Evolutionary conservation across 108 stramenopile species (phyloP).

Genomic region (Aurantiochytrium sp.): DNA sequence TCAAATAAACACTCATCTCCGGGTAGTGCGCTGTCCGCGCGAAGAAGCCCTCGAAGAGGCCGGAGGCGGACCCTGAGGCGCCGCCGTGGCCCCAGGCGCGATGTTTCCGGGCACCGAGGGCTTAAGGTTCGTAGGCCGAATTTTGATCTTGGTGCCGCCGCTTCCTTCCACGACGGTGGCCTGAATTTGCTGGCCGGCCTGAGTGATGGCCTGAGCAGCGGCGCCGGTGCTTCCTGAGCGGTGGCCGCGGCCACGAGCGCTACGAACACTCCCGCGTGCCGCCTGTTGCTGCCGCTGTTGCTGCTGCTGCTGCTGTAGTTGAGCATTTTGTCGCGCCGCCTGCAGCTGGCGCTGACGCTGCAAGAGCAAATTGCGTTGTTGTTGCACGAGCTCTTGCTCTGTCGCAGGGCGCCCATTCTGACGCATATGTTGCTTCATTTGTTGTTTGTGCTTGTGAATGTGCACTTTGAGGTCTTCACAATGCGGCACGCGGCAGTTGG

Average conservation of each 20-base stretch:
- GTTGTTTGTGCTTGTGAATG: constrained; percentile 6
- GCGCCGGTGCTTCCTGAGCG: background rate
- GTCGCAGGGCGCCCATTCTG: background rate
- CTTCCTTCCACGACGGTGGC: constrained; percentile 17
- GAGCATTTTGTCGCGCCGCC: background rate
- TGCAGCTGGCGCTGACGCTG: background rate
- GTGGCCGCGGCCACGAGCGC: background rate
- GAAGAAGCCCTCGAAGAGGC: background rate
- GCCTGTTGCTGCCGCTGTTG: background rate
- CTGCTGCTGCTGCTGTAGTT: background rate
- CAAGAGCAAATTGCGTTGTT: background rate
- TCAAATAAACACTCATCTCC: background rate
- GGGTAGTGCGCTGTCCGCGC: background rate
- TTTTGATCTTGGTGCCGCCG: background rate
- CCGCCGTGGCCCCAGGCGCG: too few species aligned
- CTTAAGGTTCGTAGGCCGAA: background rate
- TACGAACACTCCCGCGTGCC: background rate
- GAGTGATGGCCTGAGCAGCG: background rate
- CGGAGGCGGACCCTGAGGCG: background rate
- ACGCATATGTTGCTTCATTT: background rate
- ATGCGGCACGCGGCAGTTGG: constrained; percentile 9
- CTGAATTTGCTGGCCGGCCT: background rate
- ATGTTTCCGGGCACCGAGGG: background rate
- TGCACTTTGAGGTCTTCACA: constrained; percentile 6
- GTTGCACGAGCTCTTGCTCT: background rate